Conservation (phyloP, 495 filamentous ascomycete species). For the Penicillium waksmanii region DNA sequence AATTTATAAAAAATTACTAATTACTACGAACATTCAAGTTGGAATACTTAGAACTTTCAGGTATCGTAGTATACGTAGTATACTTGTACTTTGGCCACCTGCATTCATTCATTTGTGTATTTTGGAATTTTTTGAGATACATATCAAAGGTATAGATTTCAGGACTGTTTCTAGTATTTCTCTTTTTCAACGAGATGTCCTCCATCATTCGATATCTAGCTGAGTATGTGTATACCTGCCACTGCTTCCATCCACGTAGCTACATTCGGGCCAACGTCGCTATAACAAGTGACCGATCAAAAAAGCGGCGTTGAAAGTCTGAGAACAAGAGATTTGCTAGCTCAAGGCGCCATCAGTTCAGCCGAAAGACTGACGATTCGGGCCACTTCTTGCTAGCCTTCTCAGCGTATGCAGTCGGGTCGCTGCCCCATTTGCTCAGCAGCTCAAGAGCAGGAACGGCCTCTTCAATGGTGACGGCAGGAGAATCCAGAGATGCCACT, state of each 20-base stretch:
- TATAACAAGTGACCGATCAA: neutral
- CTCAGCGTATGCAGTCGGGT: constrained; percentile 60
- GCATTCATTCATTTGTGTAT: neutral
- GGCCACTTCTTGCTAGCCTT: constrained; percentile 74
- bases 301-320: neutral
- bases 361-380: constrained; percentile 63
- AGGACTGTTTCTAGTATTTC: neutral
- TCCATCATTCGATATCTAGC: neutral
- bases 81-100: too few relatives aligned
- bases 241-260: neutral
- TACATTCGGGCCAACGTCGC: neutral
- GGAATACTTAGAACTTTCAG: neutral
- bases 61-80: neutral
- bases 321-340: neutral
- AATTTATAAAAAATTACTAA: too few relatives aligned
- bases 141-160: neutral
- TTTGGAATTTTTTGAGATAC: constrained; percentile 5
- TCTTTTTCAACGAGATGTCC: constrained; percentile 1
- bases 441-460: constrained; percentile 62
- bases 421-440: constrained; percentile 62
- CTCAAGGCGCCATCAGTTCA: constrained; percentile 23
- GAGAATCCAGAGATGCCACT: constrained; percentile 56
- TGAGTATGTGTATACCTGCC: neutral
- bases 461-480: constrained; percentile 59
- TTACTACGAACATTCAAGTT: too few relatives aligned